These are phyloP conservation scores for Venturia oleaginea DNA, from an alignment of 2,329 filamentous ascomycete genomes.

Conservation along the genomic window DNA sequence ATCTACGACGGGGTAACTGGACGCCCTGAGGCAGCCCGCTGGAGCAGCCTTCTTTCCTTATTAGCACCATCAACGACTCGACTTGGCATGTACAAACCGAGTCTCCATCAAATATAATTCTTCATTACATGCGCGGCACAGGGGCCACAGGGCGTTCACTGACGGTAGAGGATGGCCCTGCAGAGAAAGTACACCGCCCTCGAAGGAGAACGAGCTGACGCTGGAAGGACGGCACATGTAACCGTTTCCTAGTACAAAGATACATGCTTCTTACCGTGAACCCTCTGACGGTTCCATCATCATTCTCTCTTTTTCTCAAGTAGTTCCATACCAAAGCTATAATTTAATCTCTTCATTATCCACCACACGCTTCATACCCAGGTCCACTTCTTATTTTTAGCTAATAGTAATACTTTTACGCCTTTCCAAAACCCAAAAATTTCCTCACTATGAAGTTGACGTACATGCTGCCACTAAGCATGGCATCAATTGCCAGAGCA, in stretches of 20 bases:
- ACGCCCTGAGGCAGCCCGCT: not conserved
- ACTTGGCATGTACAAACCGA: not conserved
- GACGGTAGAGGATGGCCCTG: not conserved
- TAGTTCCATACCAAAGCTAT: not conserved
- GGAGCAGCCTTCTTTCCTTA: not conserved
- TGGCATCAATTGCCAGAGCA: not conserved
- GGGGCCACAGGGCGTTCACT: not conserved
- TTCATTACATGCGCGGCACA: not conserved
- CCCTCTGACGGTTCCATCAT: not conserved
- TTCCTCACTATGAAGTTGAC: not conserved
- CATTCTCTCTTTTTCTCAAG: not conserved
- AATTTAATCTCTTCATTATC: not conserved
- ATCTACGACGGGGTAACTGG: not conserved
- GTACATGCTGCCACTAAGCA: not conserved
- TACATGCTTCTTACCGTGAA: not conserved
- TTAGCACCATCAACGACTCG: not conserved
- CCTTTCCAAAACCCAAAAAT: not conserved
- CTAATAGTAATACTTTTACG: not conserved
- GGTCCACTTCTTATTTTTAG: not conserved
- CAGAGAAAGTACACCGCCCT: not conserved
- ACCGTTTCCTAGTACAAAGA: not conserved
- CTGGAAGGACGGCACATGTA: not conserved
- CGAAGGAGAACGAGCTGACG: not conserved
- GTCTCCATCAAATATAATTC: not conserved
- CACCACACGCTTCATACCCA: not conserved